These are phyloP conservation scores for Pestalotiopsis sp. DNA, from an alignment of 2,329 filamentous ascomycete species.

Conservation along the genomic window DNA sequence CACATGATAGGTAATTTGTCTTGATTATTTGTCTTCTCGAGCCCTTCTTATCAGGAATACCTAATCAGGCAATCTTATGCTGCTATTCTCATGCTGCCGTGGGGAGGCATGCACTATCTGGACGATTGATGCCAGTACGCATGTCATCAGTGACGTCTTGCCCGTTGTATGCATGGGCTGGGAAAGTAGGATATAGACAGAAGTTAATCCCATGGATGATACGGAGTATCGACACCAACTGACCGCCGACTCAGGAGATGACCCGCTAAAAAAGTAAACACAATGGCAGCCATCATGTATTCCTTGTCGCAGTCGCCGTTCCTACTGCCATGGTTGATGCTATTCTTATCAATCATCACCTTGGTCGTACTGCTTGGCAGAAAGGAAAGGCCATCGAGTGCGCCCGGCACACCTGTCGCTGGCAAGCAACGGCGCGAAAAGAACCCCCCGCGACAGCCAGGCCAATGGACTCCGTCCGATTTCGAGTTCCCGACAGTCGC, in stretches of 20 bases:
- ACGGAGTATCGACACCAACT: background rate
- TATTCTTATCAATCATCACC: background rate
- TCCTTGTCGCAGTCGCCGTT: background rate
- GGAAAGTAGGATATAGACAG: background rate
- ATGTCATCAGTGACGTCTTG: background rate
- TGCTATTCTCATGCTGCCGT: background rate
- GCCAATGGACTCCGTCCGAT: conserved; percentile 58
- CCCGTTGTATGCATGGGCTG: background rate
- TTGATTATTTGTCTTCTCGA: background rate
- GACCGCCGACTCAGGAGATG: background rate
- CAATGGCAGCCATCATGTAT: background rate
- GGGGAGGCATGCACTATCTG: background rate
- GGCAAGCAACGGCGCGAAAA: background rate
- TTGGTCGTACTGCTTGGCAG: background rate
- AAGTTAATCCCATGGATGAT: background rate
- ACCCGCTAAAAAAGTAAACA: background rate
- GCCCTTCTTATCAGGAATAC: background rate
- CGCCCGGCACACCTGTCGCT: background rate
- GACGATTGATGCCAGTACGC: background rate
- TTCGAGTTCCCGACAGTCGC: conserved; percentile 63
- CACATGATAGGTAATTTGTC: background rate
- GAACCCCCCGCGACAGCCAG: conserved; percentile 13
- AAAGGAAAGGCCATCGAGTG: background rate
- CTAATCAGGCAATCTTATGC: conserved; percentile 3
- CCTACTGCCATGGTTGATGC: background rate